A percentile compares a stretch with the other conserved stretches of the same genome.
phyloP scores from a whole-genome alignment of 2,329 filamentous ascomycete genomes.

The Xylaria polymorpha region DNA sequence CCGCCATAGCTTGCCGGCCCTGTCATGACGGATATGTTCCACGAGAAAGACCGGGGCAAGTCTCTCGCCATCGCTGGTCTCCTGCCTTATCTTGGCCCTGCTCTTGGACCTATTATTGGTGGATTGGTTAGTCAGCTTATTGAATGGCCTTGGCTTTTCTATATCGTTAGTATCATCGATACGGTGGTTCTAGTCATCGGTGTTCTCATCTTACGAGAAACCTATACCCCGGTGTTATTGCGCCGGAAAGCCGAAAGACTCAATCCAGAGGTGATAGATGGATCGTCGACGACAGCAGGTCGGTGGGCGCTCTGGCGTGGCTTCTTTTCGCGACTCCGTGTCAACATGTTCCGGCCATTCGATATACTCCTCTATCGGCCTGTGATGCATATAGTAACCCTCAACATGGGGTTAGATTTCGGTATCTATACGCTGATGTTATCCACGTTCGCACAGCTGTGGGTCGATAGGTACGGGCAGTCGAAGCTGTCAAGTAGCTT shows the following conservation, averaged over 20 bases:
- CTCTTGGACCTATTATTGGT: conserved; percentile 74
- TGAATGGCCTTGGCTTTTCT: conserved; percentile 78
- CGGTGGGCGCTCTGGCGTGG: conserved; percentile 37
- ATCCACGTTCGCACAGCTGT: conserved; percentile 64
- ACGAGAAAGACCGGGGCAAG: conserved; percentile 52
- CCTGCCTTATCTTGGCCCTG: conserved; percentile 65
- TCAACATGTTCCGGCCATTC: conserved; percentile 56
- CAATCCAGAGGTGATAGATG: conserved; percentile 51
- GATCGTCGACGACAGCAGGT: conserved; percentile 44
- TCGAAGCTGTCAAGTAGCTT: conserved; percentile 58
- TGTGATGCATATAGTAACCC: conserved; percentile 59
- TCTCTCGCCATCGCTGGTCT: conserved; percentile 51
- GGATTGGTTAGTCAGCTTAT: conserved; percentile 72
- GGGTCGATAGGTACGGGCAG: conserved; percentile 59
- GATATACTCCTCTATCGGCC: conserved; percentile 59
- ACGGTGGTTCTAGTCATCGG: conserved; percentile 65
- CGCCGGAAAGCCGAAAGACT: conserved; percentile 59
- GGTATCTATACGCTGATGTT: conserved; percentile 64
- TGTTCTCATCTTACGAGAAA: conserved; percentile 68
- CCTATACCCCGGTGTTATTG: conserved; percentile 73
- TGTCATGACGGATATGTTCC: conserved; percentile 54
- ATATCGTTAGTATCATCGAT: conserved; percentile 69
- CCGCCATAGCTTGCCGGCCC: conserved; percentile 49
- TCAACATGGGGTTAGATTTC: conserved; percentile 61
- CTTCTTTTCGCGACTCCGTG: conserved; percentile 49